Evolutionary conservation across 1,139 yeast species (phyloP).

Genomic region (Tardiomyces digboiensis): DNA sequence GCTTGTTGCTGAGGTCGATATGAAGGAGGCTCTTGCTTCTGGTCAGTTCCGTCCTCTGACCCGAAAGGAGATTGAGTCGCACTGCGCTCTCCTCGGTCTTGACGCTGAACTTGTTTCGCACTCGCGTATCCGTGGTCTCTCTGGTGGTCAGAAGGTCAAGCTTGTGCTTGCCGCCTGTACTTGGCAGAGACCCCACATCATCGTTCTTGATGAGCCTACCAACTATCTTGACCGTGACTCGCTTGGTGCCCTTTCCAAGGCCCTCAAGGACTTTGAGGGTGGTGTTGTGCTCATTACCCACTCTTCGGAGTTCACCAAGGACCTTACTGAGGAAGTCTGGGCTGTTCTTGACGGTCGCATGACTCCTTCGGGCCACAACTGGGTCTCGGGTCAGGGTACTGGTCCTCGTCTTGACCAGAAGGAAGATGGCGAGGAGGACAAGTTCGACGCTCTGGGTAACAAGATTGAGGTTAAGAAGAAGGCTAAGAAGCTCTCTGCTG

Average conservation of each 20-base stretch:
- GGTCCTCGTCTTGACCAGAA: conserved; percentile 97
- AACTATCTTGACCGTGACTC: conserved; percentile 99
- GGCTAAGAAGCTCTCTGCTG: conserved; percentile 96
- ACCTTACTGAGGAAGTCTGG: conserved; percentile 99
- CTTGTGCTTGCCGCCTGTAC: conserved; percentile 99
- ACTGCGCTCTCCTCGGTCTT: conserved; percentile 97
- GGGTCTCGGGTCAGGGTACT: conserved; percentile 99
- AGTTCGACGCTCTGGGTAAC: conserved; percentile 99
- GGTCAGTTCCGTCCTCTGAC: conserved; percentile 99
- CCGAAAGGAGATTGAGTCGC: conserved; percentile 99
- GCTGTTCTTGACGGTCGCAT: conserved; percentile 95
- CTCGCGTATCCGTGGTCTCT: conserved; percentile 99
- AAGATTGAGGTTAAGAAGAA: conserved; percentile 94
- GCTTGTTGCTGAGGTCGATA: conserved; percentile 99
- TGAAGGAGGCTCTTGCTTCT: conserved; percentile 99
- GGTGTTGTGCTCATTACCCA: conserved; percentile 99
- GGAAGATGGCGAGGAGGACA: conserved; percentile 96
- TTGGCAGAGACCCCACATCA: conserved; percentile 99
- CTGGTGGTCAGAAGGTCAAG: conserved; percentile 99
- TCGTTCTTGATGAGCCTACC: conserved; percentile 99
- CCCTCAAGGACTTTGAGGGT: conserved; percentile 98
- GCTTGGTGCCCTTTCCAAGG: conserved; percentile 98
- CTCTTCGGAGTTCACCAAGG: conserved; percentile 99
- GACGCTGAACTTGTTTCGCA: conserved; percentile 99
- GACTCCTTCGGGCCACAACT: conserved; percentile 99